A percentile compares a stretch with the other conserved stretches of the same genome.
phyloP scores from a whole-genome alignment of 441 rosid genomes.

The Gossypium davidsonii region DNA sequence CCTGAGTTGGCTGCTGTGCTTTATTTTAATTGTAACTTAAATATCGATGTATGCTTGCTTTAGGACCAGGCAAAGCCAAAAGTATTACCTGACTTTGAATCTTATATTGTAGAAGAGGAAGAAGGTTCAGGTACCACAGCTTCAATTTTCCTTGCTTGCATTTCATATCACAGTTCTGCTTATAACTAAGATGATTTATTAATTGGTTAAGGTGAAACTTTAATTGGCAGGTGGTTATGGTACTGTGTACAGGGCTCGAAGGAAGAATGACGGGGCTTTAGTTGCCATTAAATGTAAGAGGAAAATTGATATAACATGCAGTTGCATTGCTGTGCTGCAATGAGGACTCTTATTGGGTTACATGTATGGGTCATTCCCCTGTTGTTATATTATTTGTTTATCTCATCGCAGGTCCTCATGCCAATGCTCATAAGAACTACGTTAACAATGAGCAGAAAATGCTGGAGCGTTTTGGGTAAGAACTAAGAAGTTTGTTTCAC shows the following conservation, averaged over 20 bases:
- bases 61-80: constrained; percentile 52
- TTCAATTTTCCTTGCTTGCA: constrained; percentile 5
- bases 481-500: not conserved
- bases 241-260: constrained; percentile 72
- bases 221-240: constrained; percentile 86
- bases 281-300: constrained; percentile 92
- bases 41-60: constrained; percentile 17
- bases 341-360: not conserved
- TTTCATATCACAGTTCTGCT: not conserved
- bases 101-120: constrained; percentile 58
- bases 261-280: constrained; percentile 54
- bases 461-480: constrained; percentile 89
- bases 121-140: constrained; percentile 78
- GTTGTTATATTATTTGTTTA: constrained; percentile 4
- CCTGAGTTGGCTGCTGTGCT: not conserved
- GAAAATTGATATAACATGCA: constrained; percentile 5
- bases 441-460: constrained; percentile 64
- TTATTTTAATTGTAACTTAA: constrained; percentile 7
- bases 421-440: constrained; percentile 64
- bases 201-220: constrained; percentile 15
- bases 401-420: constrained; percentile 65
- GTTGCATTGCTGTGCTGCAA: constrained; percentile 1
- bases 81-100: constrained; percentile 61
- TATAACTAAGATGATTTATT: not conserved
- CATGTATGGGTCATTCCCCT: not conserved